These are phyloP conservation scores for Guadua angustifolia DNA, from an alignment of 176 grass and related monocot species.

Conservation along the genomic window DNA sequence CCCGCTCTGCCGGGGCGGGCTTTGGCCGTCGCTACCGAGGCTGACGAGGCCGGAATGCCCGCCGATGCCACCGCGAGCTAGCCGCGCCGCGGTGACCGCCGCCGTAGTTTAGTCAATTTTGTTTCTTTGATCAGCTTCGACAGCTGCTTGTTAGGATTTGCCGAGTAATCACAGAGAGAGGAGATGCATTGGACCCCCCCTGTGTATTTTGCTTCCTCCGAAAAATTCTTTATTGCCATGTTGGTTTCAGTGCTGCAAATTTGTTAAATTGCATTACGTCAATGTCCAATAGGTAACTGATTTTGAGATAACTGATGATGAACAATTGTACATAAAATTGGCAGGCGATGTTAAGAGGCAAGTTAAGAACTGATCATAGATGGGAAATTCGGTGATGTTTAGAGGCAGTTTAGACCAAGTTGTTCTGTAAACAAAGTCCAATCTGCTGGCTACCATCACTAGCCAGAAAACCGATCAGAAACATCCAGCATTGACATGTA, in stretches of 20 bases:
- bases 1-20: constrained; percentile 36
- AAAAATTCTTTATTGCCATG: neutral
- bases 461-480: neutral
- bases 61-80: constrained; percentile 20
- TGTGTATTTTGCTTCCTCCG: neutral
- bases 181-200: neutral
- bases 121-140: neutral
- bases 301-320: neutral
- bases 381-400: neutral
- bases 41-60: constrained; percentile 39
- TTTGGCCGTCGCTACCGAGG: constrained; percentile 5
- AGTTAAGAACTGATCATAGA: neutral
- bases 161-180: neutral
- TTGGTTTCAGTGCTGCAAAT: neutral
- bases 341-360: neutral
- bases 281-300: too few relatives aligned
- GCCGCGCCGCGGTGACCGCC: neutral
- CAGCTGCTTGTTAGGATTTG: neutral
- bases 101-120: neutral
- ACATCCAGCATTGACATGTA: neutral
- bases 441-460: neutral
- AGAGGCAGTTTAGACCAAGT: neutral
- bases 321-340: neutral
- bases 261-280: neutral
- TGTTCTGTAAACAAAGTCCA: neutral